Evolutionary conservation across 495 filamentous ascomycete genomes (phyloP).

Genomic region (Penicillium paradoxum): DNA sequence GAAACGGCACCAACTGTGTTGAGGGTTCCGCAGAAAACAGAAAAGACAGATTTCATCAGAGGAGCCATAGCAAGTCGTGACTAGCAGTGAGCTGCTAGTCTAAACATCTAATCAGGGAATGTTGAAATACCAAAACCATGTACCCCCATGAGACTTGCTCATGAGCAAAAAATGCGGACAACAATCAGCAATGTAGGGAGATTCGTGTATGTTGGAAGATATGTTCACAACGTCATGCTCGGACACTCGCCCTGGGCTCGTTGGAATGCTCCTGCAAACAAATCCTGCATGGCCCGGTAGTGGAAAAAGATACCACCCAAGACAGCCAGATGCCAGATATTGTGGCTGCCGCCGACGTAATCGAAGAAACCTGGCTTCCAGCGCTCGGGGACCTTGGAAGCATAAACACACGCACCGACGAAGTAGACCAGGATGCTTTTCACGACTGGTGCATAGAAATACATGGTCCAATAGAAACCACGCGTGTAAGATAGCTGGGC

Average conservation of each 20-base stretch:
- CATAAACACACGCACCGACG: constrained; percentile 78
- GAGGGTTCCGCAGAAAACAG: background rate
- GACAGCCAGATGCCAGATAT: constrained; percentile 96
- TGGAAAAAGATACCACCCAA: constrained; percentile 96
- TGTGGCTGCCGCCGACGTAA: constrained; percentile 90
- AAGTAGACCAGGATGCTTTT: constrained; percentile 87
- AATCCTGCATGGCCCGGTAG: constrained; percentile 91
- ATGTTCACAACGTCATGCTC: constrained; percentile 23
- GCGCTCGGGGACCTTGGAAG: constrained; percentile 88
- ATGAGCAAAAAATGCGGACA: background rate
- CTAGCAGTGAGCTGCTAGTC: background rate
- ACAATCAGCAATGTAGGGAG: constrained; percentile 2
- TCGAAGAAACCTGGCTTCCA: constrained; percentile 92
- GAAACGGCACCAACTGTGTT: constrained; percentile 1
- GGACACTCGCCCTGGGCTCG: constrained; percentile 58
- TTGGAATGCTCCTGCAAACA: constrained; percentile 81
- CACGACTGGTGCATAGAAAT: constrained; percentile 84
- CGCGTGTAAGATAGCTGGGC: constrained; percentile 74
- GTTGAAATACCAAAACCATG: background rate
- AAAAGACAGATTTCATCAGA: background rate
- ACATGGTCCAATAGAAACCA: constrained; percentile 66
- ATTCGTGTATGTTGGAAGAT: constrained; percentile 3
- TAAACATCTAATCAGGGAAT: background rate
- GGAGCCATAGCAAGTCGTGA: constrained; percentile 1
- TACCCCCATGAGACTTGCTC: constrained; percentile 2